phyloP scores from a whole-genome alignment of 1,284 basidiomycete genomes.

The Cutaneotrichosporon sp. region DNA sequence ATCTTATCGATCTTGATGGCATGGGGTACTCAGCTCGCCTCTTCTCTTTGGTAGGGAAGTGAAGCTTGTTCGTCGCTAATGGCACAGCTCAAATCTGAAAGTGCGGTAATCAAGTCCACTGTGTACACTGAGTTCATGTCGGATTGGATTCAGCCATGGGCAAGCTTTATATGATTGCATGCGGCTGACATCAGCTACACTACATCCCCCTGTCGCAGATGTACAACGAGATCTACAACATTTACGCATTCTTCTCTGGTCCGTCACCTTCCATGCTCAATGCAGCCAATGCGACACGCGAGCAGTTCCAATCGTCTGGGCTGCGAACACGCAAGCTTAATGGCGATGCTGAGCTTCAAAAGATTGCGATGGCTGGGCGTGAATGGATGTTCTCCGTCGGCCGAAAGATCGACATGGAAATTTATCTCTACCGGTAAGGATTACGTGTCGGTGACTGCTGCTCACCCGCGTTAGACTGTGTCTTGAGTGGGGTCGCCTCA shows the following conservation, averaged over 20 bases:
- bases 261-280: constrained; percentile 59
- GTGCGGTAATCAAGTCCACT: constrained; percentile 79
- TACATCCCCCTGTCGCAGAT: constrained; percentile 81
- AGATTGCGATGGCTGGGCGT: constrained; percentile 80
- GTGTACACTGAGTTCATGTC: constrained; percentile 85
- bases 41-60: constrained; percentile 71
- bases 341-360: constrained; percentile 66
- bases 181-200: constrained; percentile 60
- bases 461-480: constrained; percentile 52
- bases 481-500: constrained; percentile 80
- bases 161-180: constrained; percentile 16
- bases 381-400: constrained; percentile 81
- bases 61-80: constrained; percentile 20
- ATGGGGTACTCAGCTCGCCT: constrained; percentile 91
- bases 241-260: constrained; percentile 84
- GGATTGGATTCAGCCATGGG: constrained; percentile 53
- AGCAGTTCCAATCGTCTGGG: constrained; percentile 39
- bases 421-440: constrained; percentile 63
- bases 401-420: constrained; percentile 81
- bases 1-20: constrained; percentile 83
- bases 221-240: constrained; percentile 86
- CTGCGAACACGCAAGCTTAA: constrained; percentile 52
- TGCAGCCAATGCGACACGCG: constrained; percentile 50
- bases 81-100: constrained; percentile 55
- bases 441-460: too few relatives aligned